Evolutionary conservation across 306 rosid species (phyloP), one percentile per base, ranked within the genome.

Genomic region (Aeschynomene evenia): DNA sequence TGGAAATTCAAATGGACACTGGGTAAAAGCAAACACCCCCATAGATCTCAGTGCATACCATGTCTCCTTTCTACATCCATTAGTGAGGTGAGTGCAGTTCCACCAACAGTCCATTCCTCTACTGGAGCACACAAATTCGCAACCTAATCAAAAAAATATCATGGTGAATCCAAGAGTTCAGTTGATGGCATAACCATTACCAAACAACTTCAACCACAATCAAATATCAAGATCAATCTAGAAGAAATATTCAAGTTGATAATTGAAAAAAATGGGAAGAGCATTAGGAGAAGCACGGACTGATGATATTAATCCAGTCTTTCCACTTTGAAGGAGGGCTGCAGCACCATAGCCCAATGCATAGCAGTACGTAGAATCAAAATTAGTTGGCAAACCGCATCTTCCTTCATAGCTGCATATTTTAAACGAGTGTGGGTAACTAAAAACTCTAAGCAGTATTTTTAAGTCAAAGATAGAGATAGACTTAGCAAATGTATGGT

Each of bases 11-110:
- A 19, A 67, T 15, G 36, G 60, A 12, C n/a, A 39, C 28, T 13
- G 53, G 56, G 71, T 45, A 55, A 64, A 33, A 60, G 36, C 21
- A 37, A 68, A 78, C 7, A 52, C 55, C 60, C 62, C 60, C 16
- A 40, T 40, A 50, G 68, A 73, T 33, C 66, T 58, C 24, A 75
- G 70, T 18, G 24, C 15, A 8, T 87, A 95, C 99, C 99, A 31
- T 91, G 99, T 83, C 99, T 91, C 87, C 99, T 84, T 87, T 95
- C 99, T 54, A 95, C 96, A 3, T 95, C 99, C 99, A 95, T 95
- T 68, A 95, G 57, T 34, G 99, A 60, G 29, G 95, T 91, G 69
- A 95, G 90, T 39, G 95, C 92, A 11, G 96, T 95, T 53, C 99
- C 99, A 81, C 99, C 74, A 70, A 89, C 99, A 2, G 91, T 85